A percentile compares a stretch with the other conserved stretches of the same genome.
Conservation (phyloP, 169 alveolate genomes). For the Perkinsus olseni region DNA sequence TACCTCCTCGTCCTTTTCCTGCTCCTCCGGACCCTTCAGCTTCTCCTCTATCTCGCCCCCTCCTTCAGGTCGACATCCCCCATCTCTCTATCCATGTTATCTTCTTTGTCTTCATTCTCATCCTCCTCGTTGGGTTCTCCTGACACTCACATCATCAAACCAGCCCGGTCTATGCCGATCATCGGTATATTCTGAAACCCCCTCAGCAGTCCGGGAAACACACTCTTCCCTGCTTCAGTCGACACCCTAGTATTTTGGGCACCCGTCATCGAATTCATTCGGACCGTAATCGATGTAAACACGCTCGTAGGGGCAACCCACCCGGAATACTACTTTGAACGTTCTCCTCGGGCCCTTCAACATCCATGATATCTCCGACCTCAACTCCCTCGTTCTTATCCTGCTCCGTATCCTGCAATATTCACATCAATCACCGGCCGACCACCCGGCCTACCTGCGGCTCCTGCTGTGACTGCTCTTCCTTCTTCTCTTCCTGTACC, state of each 20-base stretch:
- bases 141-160: conserved; percentile 25
- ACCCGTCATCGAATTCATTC: no score
- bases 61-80: background rate
- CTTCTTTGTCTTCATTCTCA: conserved; percentile 41
- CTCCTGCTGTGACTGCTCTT: conserved; percentile 45
- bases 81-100: background rate
- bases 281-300: no score
- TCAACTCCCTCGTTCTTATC: conserved; percentile 65
- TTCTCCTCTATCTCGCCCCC: background rate
- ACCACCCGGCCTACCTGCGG: conserved; percentile 41
- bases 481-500: conserved; percentile 34
- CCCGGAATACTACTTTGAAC: background rate
- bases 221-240: no score
- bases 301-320: no score
- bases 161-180: no score
- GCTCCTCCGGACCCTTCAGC: background rate
- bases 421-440: conserved; percentile 53
- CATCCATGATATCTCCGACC: conserved; percentile 57
- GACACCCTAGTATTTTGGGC: no score
- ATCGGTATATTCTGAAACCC: no score
- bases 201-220: no score
- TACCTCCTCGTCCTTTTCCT: background rate
- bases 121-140: conserved; percentile 46
- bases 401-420: conserved; percentile 64
- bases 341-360: conserved; percentile 43